Percentiles rank a stretch among this genome's conserved stretches.
These are phyloP conservation scores for Mortierella hygrophila DNA, from an alignment of 192 early-diverging fungal genomes.

Conservation along the genomic window DNA sequence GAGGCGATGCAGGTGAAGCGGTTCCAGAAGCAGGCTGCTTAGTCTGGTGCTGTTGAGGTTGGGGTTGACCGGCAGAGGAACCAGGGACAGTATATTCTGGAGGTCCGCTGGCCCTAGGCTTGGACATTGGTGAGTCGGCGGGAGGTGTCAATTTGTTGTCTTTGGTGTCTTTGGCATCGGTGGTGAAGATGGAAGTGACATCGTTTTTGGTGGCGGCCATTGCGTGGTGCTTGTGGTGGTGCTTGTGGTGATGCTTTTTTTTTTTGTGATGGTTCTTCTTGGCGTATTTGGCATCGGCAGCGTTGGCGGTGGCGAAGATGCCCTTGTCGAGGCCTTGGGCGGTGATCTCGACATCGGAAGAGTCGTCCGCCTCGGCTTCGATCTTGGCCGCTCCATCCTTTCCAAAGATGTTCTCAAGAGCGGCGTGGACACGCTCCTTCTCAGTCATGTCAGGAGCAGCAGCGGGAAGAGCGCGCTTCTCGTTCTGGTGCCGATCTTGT, in stretches of 20 bases:
- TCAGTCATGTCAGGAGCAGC: background rate
- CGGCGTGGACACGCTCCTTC: background rate
- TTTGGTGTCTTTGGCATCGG: background rate
- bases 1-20: background rate
- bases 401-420: background rate
- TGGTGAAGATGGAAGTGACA: background rate
- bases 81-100: background rate
- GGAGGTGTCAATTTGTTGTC: background rate
- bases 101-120: background rate
- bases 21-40: background rate
- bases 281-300: background rate
- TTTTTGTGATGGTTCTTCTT: background rate
- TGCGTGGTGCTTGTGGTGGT: background rate
- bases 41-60: background rate
- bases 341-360: background rate
- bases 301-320: background rate
- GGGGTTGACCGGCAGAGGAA: background rate
- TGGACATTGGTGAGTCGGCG: background rate
- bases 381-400: background rate
- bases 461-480: background rate
- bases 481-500: background rate
- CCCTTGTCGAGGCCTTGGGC: background rate
- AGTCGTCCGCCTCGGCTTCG: background rate
- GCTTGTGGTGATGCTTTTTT: background rate
- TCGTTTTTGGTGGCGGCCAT: background rate